These are phyloP conservation scores for Chytriomyces sp. DNA, from an alignment of 192 early-diverging fungal species.

Conservation along the genomic window DNA sequence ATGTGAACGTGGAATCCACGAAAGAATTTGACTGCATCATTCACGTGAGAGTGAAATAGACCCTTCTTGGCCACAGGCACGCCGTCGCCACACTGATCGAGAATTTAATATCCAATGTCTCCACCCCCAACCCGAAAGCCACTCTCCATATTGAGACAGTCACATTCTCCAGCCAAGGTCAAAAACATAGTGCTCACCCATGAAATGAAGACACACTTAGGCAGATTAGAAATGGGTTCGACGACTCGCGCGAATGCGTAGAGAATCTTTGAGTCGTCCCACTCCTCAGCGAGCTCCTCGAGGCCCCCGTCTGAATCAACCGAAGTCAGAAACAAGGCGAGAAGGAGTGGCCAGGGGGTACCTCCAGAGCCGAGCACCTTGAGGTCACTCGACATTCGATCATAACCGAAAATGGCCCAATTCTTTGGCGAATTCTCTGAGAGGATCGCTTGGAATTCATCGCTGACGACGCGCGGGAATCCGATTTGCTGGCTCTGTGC, in stretches of 20 bases:
- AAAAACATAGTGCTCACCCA: constrained; percentile 64
- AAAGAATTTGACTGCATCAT: constrained; percentile 79
- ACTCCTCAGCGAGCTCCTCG: constrained; percentile 89
- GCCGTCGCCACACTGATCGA: constrained; percentile 80
- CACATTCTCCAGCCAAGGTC: neutral
- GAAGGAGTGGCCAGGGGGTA: constrained; percentile 9
- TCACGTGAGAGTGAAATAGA: constrained; percentile 78
- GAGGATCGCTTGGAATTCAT: constrained; percentile 30
- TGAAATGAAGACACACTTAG: constrained; percentile 89
- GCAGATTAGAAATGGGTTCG: constrained; percentile 83
- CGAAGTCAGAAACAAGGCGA: neutral
- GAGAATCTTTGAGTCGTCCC: constrained; percentile 86
- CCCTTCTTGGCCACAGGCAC: constrained; percentile 91
- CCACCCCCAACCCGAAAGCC: neutral
- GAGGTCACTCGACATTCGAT: constrained; percentile 41
- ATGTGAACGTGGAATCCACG: constrained; percentile 86
- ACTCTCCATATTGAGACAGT: too few relatives aligned
- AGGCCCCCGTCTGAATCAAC: constrained; percentile 64
- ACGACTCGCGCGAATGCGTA: constrained; percentile 83
- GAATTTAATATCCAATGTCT: neutral
- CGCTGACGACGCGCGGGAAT: constrained; percentile 27
- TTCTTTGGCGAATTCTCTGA: constrained; percentile 47
- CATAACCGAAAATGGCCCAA: constrained; percentile 61
- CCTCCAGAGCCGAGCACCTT: constrained; percentile 53
- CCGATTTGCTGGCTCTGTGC: constrained; percentile 22